phyloP scores from a whole-genome alignment of 139 green algal genomes.

The Chlamydomonas sphaeroides region DNA sequence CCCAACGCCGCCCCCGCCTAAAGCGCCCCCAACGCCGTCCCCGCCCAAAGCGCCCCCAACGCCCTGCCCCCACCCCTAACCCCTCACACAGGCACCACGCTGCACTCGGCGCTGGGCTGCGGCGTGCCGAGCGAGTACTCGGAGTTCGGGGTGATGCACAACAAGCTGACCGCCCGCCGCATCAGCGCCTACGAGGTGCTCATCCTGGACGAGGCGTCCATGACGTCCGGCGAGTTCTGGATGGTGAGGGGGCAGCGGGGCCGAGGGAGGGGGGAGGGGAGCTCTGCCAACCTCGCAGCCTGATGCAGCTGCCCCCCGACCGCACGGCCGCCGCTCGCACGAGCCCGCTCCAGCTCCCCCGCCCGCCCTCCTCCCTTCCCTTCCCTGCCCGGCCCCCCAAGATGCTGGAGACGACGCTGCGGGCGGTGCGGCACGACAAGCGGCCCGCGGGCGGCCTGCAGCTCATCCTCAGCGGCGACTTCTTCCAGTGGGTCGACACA shows the following conservation, averaged over 20 bases:
- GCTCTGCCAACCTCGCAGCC: too few relatives aligned
- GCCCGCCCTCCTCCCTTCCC: too few relatives aligned
- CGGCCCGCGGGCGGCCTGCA: constrained; percentile 71
- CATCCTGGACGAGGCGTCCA: constrained; percentile 70
- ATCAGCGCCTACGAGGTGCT: constrained; percentile 44
- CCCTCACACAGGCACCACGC: constrained; percentile 62
- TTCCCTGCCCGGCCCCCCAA: too few relatives aligned
- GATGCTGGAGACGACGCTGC: constrained; percentile 44
- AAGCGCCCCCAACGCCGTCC: neutral
- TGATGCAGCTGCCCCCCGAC: too few relatives aligned
- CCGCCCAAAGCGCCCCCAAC: neutral
- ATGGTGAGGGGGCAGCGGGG: constrained; percentile 37
- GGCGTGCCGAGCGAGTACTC: constrained; percentile 43
- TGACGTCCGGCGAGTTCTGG: constrained; percentile 72
- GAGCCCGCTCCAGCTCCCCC: too few relatives aligned
- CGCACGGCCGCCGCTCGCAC: too few relatives aligned
- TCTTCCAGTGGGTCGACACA: constrained; percentile 61
- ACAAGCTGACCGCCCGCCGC: constrained; percentile 40
- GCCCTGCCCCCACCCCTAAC: too few relatives aligned
- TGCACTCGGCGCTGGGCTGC: constrained; percentile 65
- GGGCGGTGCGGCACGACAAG: constrained; percentile 6
- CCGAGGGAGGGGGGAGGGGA: too few relatives aligned
- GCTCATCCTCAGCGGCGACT: constrained; percentile 77
- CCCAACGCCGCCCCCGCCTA: too few relatives aligned
- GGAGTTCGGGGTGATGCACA: constrained; percentile 67